These are phyloP conservation scores for Prorocentrum cordatum DNA, from an alignment of 169 alveolate genomes.

Conservation along the genomic window DNA sequence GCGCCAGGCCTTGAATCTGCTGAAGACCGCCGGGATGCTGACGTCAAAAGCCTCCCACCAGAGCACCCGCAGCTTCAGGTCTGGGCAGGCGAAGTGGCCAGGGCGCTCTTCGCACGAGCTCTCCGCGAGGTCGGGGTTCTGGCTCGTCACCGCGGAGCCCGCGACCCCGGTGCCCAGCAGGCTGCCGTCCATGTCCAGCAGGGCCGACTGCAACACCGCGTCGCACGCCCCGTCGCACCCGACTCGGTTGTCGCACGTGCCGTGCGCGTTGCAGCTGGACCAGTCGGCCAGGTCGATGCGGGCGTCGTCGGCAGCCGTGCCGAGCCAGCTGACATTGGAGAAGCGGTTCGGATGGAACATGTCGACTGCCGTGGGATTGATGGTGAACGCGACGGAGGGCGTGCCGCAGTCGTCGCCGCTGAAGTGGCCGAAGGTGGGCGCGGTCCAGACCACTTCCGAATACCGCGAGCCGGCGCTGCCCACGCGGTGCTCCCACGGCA, in stretches of 20 bases:
- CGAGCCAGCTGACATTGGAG: slow-evolving; percentile 13
- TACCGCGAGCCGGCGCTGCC: slow-evolving; percentile 22
- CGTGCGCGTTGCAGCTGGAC: not conserved
- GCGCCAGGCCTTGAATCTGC: slow-evolving; percentile 59
- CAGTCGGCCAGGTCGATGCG: not conserved
- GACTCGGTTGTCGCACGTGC: too few relatives aligned
- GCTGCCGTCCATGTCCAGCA: slow-evolving; percentile 29
- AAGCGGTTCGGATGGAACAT: not conserved
- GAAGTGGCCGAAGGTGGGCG: slow-evolving; percentile 10
- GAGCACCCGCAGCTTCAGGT: slow-evolving; percentile 1
- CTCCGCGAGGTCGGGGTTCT: too few relatives aligned
- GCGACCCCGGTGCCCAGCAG: not conserved
- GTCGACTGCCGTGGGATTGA: slow-evolving; percentile 34
- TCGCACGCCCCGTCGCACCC: not conserved
- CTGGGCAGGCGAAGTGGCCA: slow-evolving; percentile 19
- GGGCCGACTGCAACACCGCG: not conserved
- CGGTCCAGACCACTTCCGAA: slow-evolving; percentile 26
- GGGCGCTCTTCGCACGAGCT: too few relatives aligned
- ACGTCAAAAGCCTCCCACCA: slow-evolving; percentile 44
- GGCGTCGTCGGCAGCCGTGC: not conserved
- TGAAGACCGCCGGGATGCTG: too few relatives aligned
- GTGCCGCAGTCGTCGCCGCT: slow-evolving; percentile 1
- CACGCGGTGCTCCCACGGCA: slow-evolving; percentile 57
- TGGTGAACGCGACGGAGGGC: slow-evolving; percentile 25
- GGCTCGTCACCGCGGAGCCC: too few relatives aligned